Evolutionary conservation across 164 flowering plant genomes (phyloP), one percentile per base, ranked within the genome.

Genomic region (Umbilicus rupestris): DNA sequence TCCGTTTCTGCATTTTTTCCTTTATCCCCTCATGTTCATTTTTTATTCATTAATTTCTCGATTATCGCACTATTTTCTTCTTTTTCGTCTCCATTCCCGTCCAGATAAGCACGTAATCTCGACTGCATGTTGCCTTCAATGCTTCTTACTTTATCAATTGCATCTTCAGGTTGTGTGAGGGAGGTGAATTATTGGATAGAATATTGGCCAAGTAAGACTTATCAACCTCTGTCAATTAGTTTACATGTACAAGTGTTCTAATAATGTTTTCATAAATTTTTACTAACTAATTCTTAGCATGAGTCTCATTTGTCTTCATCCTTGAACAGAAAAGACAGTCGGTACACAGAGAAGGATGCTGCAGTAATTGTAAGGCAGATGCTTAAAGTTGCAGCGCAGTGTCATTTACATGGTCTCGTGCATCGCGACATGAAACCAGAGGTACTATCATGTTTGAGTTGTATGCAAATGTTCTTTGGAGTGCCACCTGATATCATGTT

Each of bases 401-500:
- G 98, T 78, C 98, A 94, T 74, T 77, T 94, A 72, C 89, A 89
- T 79, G 98, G 97, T 68, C 73, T 91, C 66, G 98, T 94, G 42
- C 98, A 94, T 75, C 92, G 98, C 29, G 98, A 94, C 80, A 86
- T 94, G 98, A 94, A 94, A 73, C 98, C 98, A 17, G 97, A 94
- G 96, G 98, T 94, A 80, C 35, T 19, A 1, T 62, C 22, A 62
- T 30, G 41, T 24, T 64, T 22, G 65, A 14, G 19, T 52, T 16
- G 31, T 24, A 26, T 26, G 1, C 12, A 57, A 19, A 20, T 39
- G 11, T 63, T n/a, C 72, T 62, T 2, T 16, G 39, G 7, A 3
- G 22, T 2, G 26, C n/a, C 28, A 66, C 37, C 62, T 14, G 19
- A 12, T 29, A 3, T 29, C 33, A 11, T 33, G 1, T 60, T 37